Base-by-base conservation (phyloP, 1,284 basidiomycete genomes). In the Pseudozyma flocculosa region DNA sequence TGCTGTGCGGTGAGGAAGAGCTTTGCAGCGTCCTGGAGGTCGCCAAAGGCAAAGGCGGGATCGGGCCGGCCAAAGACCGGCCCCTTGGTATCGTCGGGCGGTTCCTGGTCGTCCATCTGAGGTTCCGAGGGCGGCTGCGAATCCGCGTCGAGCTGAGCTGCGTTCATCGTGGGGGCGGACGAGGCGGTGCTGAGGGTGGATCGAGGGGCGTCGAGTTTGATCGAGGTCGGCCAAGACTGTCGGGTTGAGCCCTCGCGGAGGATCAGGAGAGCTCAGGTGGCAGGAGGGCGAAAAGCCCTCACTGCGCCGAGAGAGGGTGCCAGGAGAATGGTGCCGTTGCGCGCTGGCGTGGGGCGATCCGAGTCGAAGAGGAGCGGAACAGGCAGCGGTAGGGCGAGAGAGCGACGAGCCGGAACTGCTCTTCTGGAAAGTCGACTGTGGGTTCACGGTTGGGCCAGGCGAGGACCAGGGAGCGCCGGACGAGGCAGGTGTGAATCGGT, bases 1-100 rank as follows among this genome's bases (percentile, higher is more conserved):
- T 62, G 49, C 40, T 66, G 55, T 4, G 48, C 41, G 14, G 54
- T 50, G n/a, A 60, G 40, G 17, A 56, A 54, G 39, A 39, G 42
- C 15, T 50, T 50, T 19, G 45, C 37, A 3, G 42, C 50, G 46
- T 60, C 58, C 24, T 63, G 60, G 15, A 45, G 29, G 19, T 5
- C 7, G 4, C 15, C 36, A 14, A 37, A 5, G 7, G 17, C 5
- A 19, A 37, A 15, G 36, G 18, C 4, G 7, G 7, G 36, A 37
- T 37, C 18, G 36, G 36, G 15, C 14, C 17, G 18, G 18, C 18
- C 18, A 14, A 17, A 14, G 15, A 7, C 36, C 17, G 36, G 36
- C 36, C 36, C 36, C 5, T 14, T 17, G 26, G 26, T 29, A 29
- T 29, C 26, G 18, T 37, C 36, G 15, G 43, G 37, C 5, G 21